Conservation (phyloP, 2,329 filamentous ascomycete genomes). For the Aspergillus sp. region DNA sequence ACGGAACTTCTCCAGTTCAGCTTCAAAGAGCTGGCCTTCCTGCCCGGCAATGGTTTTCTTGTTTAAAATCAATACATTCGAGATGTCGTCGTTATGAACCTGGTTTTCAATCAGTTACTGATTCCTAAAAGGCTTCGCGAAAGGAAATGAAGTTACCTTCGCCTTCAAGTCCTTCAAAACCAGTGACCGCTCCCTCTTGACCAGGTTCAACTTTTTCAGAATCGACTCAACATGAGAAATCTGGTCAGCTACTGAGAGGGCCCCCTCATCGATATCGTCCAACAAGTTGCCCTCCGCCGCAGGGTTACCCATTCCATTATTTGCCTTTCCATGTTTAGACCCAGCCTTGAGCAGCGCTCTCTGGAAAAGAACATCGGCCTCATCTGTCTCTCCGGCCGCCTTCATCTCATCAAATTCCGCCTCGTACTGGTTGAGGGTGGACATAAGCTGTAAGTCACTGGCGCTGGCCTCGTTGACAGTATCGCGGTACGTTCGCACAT, state of each 20-base stretch:
- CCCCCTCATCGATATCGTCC: conserved; percentile 80
- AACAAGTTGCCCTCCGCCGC: conserved; percentile 67
- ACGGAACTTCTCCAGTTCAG: conserved; percentile 94
- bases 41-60: conserved; percentile 93
- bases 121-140: not conserved
- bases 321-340: conserved; percentile 49
- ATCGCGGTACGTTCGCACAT: conserved; percentile 80
- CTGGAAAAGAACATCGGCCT: conserved; percentile 84
- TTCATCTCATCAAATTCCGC: conserved; percentile 93
- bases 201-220: conserved; percentile 79
- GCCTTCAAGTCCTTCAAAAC: conserved; percentile 96
- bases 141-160: conserved; percentile 56
- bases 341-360: conserved; percentile 74
- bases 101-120: conserved; percentile 31
- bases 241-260: conserved; percentile 77
- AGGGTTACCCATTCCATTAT: conserved; percentile 57
- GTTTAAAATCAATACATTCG: conserved; percentile 92
- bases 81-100: conserved; percentile 96
- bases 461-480: conserved; percentile 82
- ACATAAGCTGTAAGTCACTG: conserved; percentile 76
- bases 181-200: conserved; percentile 86
- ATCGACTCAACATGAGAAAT: conserved; percentile 83
- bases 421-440: conserved; percentile 79
- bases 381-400: conserved; percentile 74
- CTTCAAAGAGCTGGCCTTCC: conserved; percentile 85